Percentiles rank a stretch among this genome's conserved stretches.
Conservation (phyloP, 352 stramenopile species). For the Phytophthora pseudosyringae region DNA sequence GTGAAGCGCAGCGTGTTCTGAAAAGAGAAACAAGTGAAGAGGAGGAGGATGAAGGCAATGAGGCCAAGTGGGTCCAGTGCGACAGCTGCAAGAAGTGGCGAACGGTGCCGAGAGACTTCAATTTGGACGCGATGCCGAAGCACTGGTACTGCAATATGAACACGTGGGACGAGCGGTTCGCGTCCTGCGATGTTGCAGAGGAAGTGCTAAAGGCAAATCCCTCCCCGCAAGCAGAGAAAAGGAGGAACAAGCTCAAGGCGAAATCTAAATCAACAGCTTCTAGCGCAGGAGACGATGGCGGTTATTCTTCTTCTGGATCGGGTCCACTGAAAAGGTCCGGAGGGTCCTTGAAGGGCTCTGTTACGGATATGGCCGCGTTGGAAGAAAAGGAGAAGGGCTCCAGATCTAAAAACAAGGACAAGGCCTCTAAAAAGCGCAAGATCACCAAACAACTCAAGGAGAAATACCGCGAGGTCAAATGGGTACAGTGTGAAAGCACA, state of each 20-base stretch:
- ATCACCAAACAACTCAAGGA: slow-evolving; percentile 82
- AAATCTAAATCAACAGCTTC: slow-evolving; percentile 35
- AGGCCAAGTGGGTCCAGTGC: slow-evolving; percentile 96
- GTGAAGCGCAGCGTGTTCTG: slow-evolving; percentile 27
- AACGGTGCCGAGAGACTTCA: slow-evolving; percentile 89
- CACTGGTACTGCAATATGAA: slow-evolving; percentile 98
- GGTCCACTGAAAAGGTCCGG: slow-evolving; percentile 30
- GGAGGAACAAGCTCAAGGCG: slow-evolving; percentile 39
- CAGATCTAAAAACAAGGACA: slow-evolving; percentile 60
- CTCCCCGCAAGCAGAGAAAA: slow-evolving; percentile 37
- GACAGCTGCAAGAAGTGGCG: slow-evolving; percentile 97
- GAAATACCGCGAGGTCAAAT: slow-evolving; percentile 89
- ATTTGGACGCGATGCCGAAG: slow-evolving; percentile 92
- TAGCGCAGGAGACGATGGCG: slow-evolving; percentile 34
- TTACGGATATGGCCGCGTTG: slow-evolving; percentile 22
- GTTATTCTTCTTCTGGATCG: slow-evolving; percentile 50
- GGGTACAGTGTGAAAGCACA: slow-evolving; percentile 96
- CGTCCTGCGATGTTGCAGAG: slow-evolving; percentile 90
- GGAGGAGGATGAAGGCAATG: slow-evolving; percentile 47
- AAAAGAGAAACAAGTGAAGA: slow-evolving; percentile 33
- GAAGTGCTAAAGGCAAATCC: slow-evolving; percentile 70
- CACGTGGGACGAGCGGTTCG: slow-evolving; percentile 87
- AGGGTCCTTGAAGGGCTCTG: slow-evolving; percentile 27
- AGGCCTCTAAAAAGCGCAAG: slow-evolving; percentile 78
- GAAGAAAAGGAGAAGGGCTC: slow-evolving; percentile 40